These are phyloP conservation scores for Jackrogersella minutella DNA, from an alignment of 495 filamentous ascomycete genomes.

Conservation along the genomic window DNA sequence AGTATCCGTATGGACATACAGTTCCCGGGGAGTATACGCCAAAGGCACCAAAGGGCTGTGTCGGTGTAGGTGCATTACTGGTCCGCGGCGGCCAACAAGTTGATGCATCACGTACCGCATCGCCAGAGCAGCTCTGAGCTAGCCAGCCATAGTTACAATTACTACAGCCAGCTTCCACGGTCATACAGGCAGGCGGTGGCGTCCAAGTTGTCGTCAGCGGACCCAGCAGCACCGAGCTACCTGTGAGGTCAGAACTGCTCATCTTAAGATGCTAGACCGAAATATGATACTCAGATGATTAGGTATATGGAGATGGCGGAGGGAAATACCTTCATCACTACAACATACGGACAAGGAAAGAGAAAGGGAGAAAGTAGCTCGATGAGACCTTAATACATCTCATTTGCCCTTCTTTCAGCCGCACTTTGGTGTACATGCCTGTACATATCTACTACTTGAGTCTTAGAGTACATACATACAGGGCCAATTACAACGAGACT, in stretches of 20 bases:
- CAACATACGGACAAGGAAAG: too few species aligned
- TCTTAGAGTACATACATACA: too few species aligned
- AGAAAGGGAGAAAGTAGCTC: too few species aligned
- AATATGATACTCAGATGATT: too few species aligned
- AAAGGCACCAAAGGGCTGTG: conserved; percentile 4
- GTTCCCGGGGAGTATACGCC: conserved; percentile 15
- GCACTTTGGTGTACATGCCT: too few species aligned
- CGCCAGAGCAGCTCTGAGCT: conserved; percentile 6
- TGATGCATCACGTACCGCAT: not conserved
- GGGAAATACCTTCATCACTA: too few species aligned
- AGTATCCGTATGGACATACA: conserved; percentile 14
- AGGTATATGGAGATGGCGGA: too few species aligned
- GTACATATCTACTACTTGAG: too few species aligned
- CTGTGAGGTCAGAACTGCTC: not conserved
- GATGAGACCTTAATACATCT: too few species aligned
- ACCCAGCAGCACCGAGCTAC: not conserved
- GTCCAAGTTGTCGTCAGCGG: conserved; percentile 1
- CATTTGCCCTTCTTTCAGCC: too few species aligned
- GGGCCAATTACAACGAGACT: too few species aligned
- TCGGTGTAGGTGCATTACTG: not conserved
- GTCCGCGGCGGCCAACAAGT: conserved; percentile 17
- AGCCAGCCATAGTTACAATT: conserved; percentile 1
- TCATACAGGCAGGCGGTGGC: conserved; percentile 1
- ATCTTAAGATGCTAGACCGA: not conserved
- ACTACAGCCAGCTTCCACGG: conserved; percentile 1